phyloP scores from a whole-genome alignment of 2,329 filamentous ascomycete species.

The Diaporthe sp. region DNA sequence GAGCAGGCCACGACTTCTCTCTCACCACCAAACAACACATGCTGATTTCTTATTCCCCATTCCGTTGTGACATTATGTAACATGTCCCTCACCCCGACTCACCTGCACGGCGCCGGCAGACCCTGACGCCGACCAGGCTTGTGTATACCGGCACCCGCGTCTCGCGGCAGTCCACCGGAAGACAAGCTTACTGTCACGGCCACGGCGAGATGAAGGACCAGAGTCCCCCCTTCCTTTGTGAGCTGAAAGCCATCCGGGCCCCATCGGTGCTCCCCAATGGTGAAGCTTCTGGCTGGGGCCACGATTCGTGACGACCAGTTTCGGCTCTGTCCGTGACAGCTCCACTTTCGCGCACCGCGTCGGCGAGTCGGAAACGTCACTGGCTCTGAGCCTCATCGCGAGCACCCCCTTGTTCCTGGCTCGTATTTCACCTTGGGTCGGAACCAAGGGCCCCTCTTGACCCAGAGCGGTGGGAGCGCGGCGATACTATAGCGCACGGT shows the following conservation, averaged over 20 bases:
- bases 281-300: neutral
- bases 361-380: constrained; percentile 17
- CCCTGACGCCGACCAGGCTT: neutral
- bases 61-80: neutral
- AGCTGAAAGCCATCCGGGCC: neutral
- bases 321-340: constrained; percentile 25
- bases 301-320: constrained; percentile 16
- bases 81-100: neutral
- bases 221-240: neutral
- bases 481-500: neutral
- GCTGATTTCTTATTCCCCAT: neutral
- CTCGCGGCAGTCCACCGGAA: neutral
- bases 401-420: constrained; percentile 14
- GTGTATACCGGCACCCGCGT: neutral
- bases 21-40: neutral
- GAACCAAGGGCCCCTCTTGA: neutral
- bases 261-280: neutral
- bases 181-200: neutral
- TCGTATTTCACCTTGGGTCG: neutral
- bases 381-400: constrained; percentile 17
- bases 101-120: neutral
- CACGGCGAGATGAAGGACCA: constrained; percentile 21
- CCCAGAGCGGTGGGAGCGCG: constrained; percentile 18
- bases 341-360: constrained; percentile 18
- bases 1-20: neutral